Conservation (phyloP, 176 grass and related monocot species). For the Pharus latifolius region DNA sequence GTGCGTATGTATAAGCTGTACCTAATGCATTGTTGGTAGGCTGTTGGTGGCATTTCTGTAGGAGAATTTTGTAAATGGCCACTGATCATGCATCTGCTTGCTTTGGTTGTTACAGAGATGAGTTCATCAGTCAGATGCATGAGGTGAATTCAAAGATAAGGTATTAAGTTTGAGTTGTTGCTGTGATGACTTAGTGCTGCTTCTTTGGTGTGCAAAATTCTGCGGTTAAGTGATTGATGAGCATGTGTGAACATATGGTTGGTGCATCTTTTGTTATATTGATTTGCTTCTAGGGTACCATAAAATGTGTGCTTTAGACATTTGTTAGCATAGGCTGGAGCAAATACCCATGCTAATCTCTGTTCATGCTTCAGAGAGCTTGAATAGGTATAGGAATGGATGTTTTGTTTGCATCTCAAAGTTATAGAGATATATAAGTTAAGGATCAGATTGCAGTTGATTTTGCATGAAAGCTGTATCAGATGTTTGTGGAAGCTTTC, state of each 20-base stretch:
- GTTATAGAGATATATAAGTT: background rate
- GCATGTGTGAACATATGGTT: too few relatives aligned
- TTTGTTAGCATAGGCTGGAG: background rate
- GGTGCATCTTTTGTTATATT: background rate
- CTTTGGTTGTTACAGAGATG: constrained; percentile 35
- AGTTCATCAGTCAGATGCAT: constrained; percentile 50
- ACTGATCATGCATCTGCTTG: background rate
- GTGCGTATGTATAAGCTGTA: constrained; percentile 3
- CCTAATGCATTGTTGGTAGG: background rate
- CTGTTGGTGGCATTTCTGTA: background rate
- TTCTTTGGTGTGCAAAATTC: background rate
- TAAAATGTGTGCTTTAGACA: background rate
- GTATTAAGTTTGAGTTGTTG: constrained; percentile 8
- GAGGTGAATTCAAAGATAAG: constrained; percentile 76
- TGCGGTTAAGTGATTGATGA: too few relatives aligned
- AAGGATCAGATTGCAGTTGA: background rate
- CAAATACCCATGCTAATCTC: background rate
- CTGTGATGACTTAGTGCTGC: background rate
- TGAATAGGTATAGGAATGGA: background rate
- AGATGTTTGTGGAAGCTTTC: background rate
- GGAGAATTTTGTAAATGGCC: background rate
- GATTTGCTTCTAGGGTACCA: background rate
- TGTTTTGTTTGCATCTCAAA: background rate
- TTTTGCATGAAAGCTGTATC: background rate
- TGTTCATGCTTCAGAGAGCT: background rate